phyloP scores from a whole-genome alignment of 345 rosid species.

The Trapa incisa region DNA sequence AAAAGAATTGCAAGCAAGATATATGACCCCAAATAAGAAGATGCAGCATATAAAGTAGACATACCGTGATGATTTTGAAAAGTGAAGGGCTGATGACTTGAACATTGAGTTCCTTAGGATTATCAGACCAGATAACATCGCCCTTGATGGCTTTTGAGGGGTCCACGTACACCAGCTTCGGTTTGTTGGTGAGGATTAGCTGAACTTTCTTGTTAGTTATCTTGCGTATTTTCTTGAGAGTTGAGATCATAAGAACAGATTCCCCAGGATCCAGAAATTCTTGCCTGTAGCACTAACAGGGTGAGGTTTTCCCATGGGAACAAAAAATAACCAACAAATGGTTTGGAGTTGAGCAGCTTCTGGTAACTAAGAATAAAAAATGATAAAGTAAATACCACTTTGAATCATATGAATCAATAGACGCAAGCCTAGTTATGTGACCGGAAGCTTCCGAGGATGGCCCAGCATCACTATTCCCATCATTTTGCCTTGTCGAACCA shows the following conservation, averaged over 20 bases:
- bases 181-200: slow-evolving; percentile 89
- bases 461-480: slow-evolving; percentile 37
- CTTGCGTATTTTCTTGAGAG: slow-evolving; percentile 86
- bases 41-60: slow-evolving; percentile 3
- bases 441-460: slow-evolving; percentile 51
- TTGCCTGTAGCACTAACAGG: slow-evolving; percentile 44
- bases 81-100: slow-evolving; percentile 70
- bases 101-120: slow-evolving; percentile 66
- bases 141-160: slow-evolving; percentile 80
- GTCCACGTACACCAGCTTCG: slow-evolving; percentile 76
- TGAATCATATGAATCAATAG: slow-evolving; percentile 96
- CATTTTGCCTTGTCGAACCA: slow-evolving; percentile 33
- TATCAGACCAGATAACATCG: slow-evolving; percentile 81
- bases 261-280: slow-evolving; percentile 93
- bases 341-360: not conserved
- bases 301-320: slow-evolving; percentile 1
- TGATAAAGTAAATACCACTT: slow-evolving; percentile 53
- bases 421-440: slow-evolving; percentile 79
- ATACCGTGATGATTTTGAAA: slow-evolving; percentile 90
- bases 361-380: slow-evolving; percentile 7
- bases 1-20: not conserved
- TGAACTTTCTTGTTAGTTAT: slow-evolving; percentile 93
- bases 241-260: slow-evolving; percentile 87
- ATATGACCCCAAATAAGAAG: not conserved
- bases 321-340: not conserved